Conservation (phyloP, 2,329 filamentous ascomycete genomes). For the Monosporascus ibericus region DNA sequence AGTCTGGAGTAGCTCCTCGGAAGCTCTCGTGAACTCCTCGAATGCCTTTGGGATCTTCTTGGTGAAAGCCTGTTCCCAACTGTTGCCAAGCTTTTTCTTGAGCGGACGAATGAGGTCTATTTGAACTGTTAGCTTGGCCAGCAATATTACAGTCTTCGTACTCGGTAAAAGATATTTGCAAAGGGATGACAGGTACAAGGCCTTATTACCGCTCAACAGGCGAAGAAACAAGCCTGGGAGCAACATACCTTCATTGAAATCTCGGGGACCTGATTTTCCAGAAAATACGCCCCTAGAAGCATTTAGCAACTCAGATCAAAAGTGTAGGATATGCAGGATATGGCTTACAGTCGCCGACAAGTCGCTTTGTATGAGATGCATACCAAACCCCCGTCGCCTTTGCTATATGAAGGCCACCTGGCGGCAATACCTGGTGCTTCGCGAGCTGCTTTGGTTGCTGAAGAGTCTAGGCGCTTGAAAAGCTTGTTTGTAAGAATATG, state of each 20-base stretch:
- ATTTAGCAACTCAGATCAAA: constrained; percentile 1
- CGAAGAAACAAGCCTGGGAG: not conserved
- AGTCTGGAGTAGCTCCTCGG: not conserved
- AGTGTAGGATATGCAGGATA: no score
- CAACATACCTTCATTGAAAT: constrained; percentile 16
- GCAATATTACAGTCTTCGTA: not conserved
- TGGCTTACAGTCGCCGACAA: constrained; percentile 10
- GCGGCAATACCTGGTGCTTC: constrained; percentile 3
- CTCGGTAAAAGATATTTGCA: not conserved
- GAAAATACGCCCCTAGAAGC: constrained; percentile 10
- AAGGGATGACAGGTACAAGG: not conserved
- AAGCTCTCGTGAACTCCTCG: not conserved
- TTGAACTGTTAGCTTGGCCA: no score
- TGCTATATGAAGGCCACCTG: constrained; percentile 5
- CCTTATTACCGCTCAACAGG: not conserved
- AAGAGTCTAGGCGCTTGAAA: constrained; percentile 2
- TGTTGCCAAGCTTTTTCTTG: constrained; percentile 1
- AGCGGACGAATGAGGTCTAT: constrained; percentile 10
- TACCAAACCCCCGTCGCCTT: constrained; percentile 5
- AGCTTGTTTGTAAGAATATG: constrained; percentile 1
- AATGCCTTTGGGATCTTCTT: constrained; percentile 9
- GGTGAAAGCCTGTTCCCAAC: constrained; percentile 9
- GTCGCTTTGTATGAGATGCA: constrained; percentile 8
- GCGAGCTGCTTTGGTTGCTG: constrained; percentile 1
- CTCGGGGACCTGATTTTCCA: not conserved